A percentile compares a stretch with the other conserved stretches of the same genome.
phyloP scores from a whole-genome alignment of 306 rosid species.

The Trichosanthes truncata region DNA sequence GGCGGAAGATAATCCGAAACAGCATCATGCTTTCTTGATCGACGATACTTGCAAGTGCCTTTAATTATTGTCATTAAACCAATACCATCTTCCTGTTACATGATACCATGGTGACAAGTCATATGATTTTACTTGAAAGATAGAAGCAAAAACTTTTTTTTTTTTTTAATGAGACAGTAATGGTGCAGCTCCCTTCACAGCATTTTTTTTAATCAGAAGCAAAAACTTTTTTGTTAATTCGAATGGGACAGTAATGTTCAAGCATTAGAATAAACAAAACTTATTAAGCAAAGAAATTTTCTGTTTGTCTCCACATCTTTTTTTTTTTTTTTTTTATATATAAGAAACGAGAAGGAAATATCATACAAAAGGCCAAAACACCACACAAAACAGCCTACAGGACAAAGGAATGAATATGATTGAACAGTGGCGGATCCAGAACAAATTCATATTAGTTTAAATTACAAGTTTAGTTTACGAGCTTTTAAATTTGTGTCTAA shows the following conservation, averaged over 20 bases:
- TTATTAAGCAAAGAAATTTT: background rate
- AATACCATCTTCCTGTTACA: slow-evolving; percentile 75
- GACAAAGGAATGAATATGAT: too few relatives aligned
- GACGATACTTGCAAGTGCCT: slow-evolving; percentile 67
- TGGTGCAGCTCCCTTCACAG: background rate
- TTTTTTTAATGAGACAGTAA: too few relatives aligned
- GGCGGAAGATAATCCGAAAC: slow-evolving; percentile 66
- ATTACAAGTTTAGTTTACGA: too few relatives aligned
- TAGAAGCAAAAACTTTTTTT: too few relatives aligned
- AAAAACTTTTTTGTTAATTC: background rate
- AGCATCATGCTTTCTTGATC: slow-evolving; percentile 41
- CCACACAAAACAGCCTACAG: too few relatives aligned
- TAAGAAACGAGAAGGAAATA: too few relatives aligned
- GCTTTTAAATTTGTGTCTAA: too few relatives aligned
- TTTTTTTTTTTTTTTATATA: too few relatives aligned
- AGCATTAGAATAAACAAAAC: background rate
- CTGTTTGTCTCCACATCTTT: too few relatives aligned
- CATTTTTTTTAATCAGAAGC: background rate
- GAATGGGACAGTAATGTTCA: background rate
- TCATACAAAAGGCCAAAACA: too few relatives aligned
- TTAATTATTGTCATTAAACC: slow-evolving; percentile 70
- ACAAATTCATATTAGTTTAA: too few relatives aligned
- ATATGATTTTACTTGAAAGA: background rate
- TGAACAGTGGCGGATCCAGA: too few relatives aligned
- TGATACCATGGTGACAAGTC: slow-evolving; percentile 5